A percentile compares a stretch with the other conserved stretches of the same genome.
phyloP scores from a whole-genome alignment of 352 stramenopile genomes.

The Phytophthora chlamydospora region DNA sequence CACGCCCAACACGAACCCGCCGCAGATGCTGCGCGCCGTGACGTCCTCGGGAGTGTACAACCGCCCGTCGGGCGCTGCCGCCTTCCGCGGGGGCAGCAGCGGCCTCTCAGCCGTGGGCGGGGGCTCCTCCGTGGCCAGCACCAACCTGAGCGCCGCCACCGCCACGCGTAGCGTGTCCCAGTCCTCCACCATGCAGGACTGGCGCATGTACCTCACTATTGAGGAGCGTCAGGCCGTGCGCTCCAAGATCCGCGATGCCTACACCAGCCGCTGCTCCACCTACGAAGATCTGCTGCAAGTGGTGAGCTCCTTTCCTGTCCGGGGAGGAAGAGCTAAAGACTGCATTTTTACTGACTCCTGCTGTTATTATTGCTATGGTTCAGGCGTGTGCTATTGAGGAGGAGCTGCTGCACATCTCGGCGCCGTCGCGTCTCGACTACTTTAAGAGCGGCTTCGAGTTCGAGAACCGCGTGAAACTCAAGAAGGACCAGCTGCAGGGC shows the following conservation, averaged over 20 bases:
- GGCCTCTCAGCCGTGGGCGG: constrained; percentile 25
- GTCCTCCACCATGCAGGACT: constrained; percentile 83
- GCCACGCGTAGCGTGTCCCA: constrained; percentile 66
- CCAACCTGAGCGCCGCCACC: constrained; percentile 35
- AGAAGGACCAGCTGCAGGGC: constrained; percentile 89
- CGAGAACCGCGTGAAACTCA: constrained; percentile 90
- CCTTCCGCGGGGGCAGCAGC: constrained; percentile 34
- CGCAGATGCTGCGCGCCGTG: constrained; percentile 85
- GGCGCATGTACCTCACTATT: constrained; percentile 91
- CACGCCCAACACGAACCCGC: constrained; percentile 67
- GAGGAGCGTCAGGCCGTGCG: constrained; percentile 89
- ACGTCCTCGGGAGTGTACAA: constrained; percentile 86
- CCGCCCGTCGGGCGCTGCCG: constrained; percentile 44
- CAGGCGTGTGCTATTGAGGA: constrained; percentile 90
- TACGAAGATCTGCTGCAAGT: constrained; percentile 91
- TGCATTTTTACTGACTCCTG: constrained; percentile 8
- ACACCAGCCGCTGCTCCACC: constrained; percentile 81
- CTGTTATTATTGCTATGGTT: background rate
- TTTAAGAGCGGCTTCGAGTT: constrained; percentile 93
- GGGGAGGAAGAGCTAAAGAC: background rate
- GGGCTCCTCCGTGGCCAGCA: constrained; percentile 12
- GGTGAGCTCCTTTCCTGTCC: constrained; percentile 40
- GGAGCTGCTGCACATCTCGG: constrained; percentile 89
- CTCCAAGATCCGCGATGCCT: constrained; percentile 88
- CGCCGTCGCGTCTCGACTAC: constrained; percentile 88